These are phyloP conservation scores for Aethionema arabicum DNA, from an alignment of 345 rosid genomes.

Conservation along the genomic window DNA sequence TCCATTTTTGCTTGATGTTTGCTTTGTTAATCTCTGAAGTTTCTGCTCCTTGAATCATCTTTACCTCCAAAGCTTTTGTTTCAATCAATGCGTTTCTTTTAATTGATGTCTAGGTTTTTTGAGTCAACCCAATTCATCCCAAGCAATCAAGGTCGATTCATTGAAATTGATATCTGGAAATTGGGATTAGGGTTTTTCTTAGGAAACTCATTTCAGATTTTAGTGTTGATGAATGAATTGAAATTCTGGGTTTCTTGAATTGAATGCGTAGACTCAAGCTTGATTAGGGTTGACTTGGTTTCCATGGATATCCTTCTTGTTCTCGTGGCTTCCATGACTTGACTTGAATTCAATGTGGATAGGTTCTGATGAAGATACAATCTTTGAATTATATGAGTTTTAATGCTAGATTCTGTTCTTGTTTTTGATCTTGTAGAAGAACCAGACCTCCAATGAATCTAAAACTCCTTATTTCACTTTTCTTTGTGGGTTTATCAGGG, in stretches of 20 bases:
- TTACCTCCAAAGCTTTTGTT: neutral
- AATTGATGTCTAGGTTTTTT: constrained; percentile 1
- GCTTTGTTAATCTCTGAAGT: neutral
- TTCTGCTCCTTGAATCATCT: neutral
- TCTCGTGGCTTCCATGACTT: too few relatives aligned
- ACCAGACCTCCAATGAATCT: constrained; percentile 70
- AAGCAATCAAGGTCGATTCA: neutral
- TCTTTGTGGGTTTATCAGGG: constrained; percentile 94
- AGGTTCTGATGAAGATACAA: neutral
- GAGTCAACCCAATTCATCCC: neutral
- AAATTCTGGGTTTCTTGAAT: neutral
- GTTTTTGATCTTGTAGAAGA: constrained; percentile 52
- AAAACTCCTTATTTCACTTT: constrained; percentile 58
- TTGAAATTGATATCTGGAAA: neutral
- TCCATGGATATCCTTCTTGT: too few relatives aligned
- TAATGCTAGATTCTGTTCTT: constrained; percentile 10
- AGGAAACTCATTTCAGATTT: too few relatives aligned
- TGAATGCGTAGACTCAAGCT: neutral
- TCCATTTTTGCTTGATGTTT: neutral
- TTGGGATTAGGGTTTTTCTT: too few relatives aligned
- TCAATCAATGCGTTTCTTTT: constrained; percentile 3
- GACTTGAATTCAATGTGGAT: too few relatives aligned
- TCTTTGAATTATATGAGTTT: neutral
- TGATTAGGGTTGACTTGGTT: too few relatives aligned
- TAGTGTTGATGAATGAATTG: neutral